Conservation (phyloP, 2,329 filamentous ascomycete genomes). For the Claviceps humidiphila region DNA sequence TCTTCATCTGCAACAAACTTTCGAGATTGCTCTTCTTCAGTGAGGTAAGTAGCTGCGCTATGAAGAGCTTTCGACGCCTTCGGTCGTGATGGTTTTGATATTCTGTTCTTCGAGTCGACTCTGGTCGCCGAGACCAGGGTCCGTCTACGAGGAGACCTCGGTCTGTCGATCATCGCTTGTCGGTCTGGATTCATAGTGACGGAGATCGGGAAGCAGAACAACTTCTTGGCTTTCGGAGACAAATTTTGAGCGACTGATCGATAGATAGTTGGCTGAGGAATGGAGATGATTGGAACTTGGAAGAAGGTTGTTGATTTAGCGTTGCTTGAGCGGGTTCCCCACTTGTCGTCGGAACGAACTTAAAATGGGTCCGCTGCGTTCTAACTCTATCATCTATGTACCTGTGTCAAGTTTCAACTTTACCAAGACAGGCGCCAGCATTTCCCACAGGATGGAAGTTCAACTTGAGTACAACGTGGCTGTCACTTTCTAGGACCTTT, state of each 20-base stretch:
- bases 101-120: slow-evolving; percentile 39
- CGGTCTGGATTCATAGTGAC: slow-evolving; percentile 39
- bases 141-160: slow-evolving; percentile 28
- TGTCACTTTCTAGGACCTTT: no score
- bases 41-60: slow-evolving; percentile 36
- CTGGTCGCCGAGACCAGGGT: slow-evolving; percentile 40
- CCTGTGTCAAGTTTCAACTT: no score
- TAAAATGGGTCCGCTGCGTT: not conserved
- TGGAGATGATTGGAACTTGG: no score
- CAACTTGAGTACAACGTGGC: no score
- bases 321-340: not conserved
- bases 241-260: not conserved
- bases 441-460: no score
- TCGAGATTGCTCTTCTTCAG: slow-evolving; percentile 64
- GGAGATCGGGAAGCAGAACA: not conserved
- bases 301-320: not conserved
- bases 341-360: not conserved
- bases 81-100: slow-evolving; percentile 36
- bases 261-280: not conserved
- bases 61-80: slow-evolving; percentile 15
- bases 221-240: not conserved
- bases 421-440: no score
- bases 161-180: slow-evolving; percentile 39
- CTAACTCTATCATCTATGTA: no score
- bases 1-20: slow-evolving; percentile 92